Conservation (phyloP, 345 rosid species). For the Pistacia vera region DNA sequence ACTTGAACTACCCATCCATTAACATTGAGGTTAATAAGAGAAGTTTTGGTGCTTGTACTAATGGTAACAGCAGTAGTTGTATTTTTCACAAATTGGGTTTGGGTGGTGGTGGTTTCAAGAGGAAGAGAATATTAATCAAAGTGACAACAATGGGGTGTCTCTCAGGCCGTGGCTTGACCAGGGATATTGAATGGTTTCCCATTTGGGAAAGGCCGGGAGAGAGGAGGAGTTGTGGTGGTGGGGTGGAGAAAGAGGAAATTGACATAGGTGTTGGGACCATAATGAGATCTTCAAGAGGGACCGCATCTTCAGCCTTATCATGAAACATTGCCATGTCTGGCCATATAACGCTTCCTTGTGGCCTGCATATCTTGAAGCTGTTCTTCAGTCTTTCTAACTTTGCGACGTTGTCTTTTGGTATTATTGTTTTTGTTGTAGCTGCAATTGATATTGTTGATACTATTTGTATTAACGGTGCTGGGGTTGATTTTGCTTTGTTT, state of each 20-base stretch:
- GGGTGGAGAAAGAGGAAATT: slow-evolving; percentile 44
- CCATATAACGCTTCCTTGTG: too few species aligned
- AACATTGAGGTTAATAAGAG: too few species aligned
- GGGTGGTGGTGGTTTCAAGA: not conserved
- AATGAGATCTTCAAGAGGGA: slow-evolving; percentile 33
- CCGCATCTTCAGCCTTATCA: slow-evolving; percentile 19
- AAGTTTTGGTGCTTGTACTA: too few species aligned
- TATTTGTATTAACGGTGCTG: not conserved
- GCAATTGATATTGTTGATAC: slow-evolving; percentile 14
- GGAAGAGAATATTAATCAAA: slow-evolving; percentile 27
- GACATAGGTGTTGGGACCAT: slow-evolving; percentile 44
- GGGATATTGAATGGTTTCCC: slow-evolving; percentile 28
- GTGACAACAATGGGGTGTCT: slow-evolving; percentile 29
- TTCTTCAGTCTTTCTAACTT: too few species aligned
- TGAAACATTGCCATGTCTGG: too few species aligned
- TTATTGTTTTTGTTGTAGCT: too few species aligned
- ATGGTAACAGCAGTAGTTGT: too few species aligned
- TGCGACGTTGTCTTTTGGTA: too few species aligned
- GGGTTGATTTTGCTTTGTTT: slow-evolving; percentile 23
- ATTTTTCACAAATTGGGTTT: not conserved
- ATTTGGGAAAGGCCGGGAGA: slow-evolving; percentile 7
- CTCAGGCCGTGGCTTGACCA: slow-evolving; percentile 56
- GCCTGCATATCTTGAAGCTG: too few species aligned
- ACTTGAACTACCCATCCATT: slow-evolving; percentile 24
- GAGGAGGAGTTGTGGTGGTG: slow-evolving; percentile 12